Conservation (phyloP, 495 filamentous ascomycete species). For the Lichina pygmaea region DNA sequence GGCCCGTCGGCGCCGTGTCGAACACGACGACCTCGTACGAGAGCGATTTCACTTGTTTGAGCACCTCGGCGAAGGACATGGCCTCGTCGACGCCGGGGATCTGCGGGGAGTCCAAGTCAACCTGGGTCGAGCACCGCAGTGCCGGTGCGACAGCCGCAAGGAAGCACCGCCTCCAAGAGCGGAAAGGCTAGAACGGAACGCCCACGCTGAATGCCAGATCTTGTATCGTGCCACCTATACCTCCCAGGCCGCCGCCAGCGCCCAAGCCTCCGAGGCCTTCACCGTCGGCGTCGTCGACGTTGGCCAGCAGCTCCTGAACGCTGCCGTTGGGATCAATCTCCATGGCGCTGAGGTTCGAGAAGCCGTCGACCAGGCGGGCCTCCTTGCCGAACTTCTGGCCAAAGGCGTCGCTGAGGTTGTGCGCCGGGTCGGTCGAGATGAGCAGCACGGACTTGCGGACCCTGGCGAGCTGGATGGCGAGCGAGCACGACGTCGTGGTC, state of each 20-base stretch:
- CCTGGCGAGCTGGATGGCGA: constrained; percentile 94
- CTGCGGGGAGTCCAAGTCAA: constrained; percentile 16
- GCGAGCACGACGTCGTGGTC: constrained; percentile 91
- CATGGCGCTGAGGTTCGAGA: constrained; percentile 88
- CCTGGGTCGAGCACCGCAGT: constrained; percentile 12
- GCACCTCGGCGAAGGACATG: constrained; percentile 96
- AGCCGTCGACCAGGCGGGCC: constrained; percentile 73
- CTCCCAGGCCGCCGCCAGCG: constrained; percentile 14
- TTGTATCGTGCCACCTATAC: constrained; percentile 50
- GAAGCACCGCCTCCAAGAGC: too few species aligned
- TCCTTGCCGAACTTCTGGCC: constrained; percentile 99
- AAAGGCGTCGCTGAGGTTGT: constrained; percentile 96
- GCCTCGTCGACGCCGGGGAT: constrained; percentile 97
- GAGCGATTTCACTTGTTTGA: constrained; percentile 98
- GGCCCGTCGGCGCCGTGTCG: constrained; percentile 95
- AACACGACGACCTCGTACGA: constrained; percentile 98
- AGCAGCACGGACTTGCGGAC: constrained; percentile 85
- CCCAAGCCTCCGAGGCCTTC: constrained; percentile 28
- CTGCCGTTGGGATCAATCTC: constrained; percentile 98
- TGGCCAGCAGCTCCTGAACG: constrained; percentile 78
- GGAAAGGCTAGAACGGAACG: constrained; percentile 10
- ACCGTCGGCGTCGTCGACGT: constrained; percentile 46
- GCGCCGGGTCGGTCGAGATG: constrained; percentile 94
- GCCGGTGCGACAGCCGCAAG: constrained; percentile 16
- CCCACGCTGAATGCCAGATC: constrained; percentile 38